Evolutionary conservation across 202 grass and related monocot genomes (phyloP).

Genomic region (Zoysia matrella): DNA sequence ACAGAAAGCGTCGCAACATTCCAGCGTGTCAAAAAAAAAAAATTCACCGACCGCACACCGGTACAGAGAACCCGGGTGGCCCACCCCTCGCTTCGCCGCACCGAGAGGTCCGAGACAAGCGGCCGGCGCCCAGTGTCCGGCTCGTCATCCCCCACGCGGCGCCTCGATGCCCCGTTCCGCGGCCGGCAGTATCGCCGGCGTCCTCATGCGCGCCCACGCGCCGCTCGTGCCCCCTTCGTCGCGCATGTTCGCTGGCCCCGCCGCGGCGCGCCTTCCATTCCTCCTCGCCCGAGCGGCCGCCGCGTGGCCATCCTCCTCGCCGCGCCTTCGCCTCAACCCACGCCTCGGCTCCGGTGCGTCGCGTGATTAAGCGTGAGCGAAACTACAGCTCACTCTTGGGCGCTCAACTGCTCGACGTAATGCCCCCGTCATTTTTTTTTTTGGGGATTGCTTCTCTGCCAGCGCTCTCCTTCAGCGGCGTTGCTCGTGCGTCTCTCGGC

Average conservation of each 20-base stretch:
- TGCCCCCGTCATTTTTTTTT: background rate
- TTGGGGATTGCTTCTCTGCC: constrained; percentile 3
- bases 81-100: background rate
- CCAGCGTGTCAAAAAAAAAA: background rate
- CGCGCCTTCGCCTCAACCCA: background rate
- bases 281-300: constrained; percentile 10
- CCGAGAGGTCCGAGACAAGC: constrained; percentile 4
- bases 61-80: background rate
- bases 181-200: constrained; percentile 30
- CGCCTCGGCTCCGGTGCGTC: constrained; percentile 24
- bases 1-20: constrained; percentile 9
- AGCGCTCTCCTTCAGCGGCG: constrained; percentile 38
- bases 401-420: constrained; percentile 45
- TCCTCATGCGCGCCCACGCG: constrained; percentile 45
- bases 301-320: constrained; percentile 22
- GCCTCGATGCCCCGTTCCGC: constrained; percentile 36
- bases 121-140: background rate
- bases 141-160: background rate
- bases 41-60: too few species aligned
- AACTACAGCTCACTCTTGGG: background rate
- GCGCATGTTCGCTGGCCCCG: background rate
- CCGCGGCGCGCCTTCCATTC: constrained; percentile 1
- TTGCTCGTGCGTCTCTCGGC: constrained; percentile 3
- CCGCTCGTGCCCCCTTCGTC: constrained; percentile 40
- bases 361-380: background rate